These are phyloP conservation scores for Microbotryum violaceum DNA, from an alignment of 1,284 basidiomycete species.

Conservation along the genomic window DNA sequence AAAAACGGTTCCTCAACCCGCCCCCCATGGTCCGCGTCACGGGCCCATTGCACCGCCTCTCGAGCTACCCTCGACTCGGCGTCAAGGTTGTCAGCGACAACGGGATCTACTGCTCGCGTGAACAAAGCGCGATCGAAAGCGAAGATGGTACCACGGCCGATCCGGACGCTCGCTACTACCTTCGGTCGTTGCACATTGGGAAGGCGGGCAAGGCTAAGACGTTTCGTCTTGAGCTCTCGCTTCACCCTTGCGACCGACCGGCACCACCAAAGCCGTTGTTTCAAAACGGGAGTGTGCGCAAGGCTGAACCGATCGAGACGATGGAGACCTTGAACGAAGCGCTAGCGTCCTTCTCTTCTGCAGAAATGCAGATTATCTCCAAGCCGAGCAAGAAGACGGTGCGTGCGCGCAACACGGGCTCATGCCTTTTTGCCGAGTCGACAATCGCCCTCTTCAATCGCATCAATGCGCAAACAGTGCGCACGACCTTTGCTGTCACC, in stretches of 20 bases:
- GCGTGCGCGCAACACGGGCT: constrained; percentile 86
- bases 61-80: constrained; percentile 55
- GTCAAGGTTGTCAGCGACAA: constrained; percentile 78
- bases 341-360: constrained; percentile 72
- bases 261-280: too few species aligned
- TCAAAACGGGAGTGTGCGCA: constrained; percentile 17
- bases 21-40: constrained; percentile 81
- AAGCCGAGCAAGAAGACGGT: constrained; percentile 96
- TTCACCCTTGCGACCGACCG: constrained; percentile 35
- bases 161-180: constrained; percentile 65
- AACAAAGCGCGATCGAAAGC: constrained; percentile 27
- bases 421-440: constrained; percentile 78
- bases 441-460: constrained; percentile 93
- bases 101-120: constrained; percentile 41
- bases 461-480: constrained; percentile 92
- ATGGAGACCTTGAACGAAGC: background rate
- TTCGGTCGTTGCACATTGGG: constrained; percentile 83
- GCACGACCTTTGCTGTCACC: constrained; percentile 93
- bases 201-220: constrained; percentile 74
- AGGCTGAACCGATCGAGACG: constrained; percentile 11
- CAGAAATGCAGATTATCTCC: constrained; percentile 87
- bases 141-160: constrained; percentile 25
- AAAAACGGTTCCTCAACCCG: constrained; percentile 83
- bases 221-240: constrained; percentile 65
- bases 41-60: constrained; percentile 66